Evolutionary conservation across 2,329 filamentous ascomycete species (phyloP), one percentile per base, ranked within the genome.

Genomic region (Fusarium albidum): DNA sequence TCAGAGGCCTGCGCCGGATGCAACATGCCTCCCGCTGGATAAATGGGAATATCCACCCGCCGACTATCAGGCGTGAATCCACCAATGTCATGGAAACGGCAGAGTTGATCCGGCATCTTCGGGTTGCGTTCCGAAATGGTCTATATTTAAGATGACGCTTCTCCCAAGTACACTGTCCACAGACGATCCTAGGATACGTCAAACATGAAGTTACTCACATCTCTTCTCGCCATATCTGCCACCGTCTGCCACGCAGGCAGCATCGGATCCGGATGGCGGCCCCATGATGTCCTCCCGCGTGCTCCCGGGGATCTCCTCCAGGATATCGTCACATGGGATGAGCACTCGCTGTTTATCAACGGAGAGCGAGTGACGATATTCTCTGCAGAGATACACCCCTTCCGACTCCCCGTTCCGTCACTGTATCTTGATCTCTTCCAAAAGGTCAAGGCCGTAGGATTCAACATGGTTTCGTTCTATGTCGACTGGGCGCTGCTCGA

Each of bases 401-500:
- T 79, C 48, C 74, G 79, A 1, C 69, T 80, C 2, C 78, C 79
- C 0, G 77, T 79, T 0, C 76, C 78, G 1, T 73, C 71, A 1
- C 67, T 81, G 0, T 81, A 87, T 77, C 77, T 90, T 9, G 91
- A 94, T 61, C 69, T 94, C 3, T 88, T 96, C 63, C 87, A 95
- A 66, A 96, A 96, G 73, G 85, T 94, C 71, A 92, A 89, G 71
- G 87, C 90, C 1, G 74, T 92, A 2, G 91, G 91, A 0, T 93
- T 92, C 74, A 94, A 90, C 64, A 82, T 84, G 37, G 88, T 93
- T 2, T 92, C 89, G 0, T 92, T 93, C 70, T 94, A 94, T 66
- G 79, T 87, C 7, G 82, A 92, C 64, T 96, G 90, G 91, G 89
- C 88, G 4, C 75, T 94, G 3, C 71, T 92, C 0, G 91, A 95